A percentile compares a stretch with the other conserved stretches of the same genome.
Evolutionary conservation across 1,284 basidiomycete genomes (phyloP).

Genomic region (Malassezia arunalokei): DNA sequence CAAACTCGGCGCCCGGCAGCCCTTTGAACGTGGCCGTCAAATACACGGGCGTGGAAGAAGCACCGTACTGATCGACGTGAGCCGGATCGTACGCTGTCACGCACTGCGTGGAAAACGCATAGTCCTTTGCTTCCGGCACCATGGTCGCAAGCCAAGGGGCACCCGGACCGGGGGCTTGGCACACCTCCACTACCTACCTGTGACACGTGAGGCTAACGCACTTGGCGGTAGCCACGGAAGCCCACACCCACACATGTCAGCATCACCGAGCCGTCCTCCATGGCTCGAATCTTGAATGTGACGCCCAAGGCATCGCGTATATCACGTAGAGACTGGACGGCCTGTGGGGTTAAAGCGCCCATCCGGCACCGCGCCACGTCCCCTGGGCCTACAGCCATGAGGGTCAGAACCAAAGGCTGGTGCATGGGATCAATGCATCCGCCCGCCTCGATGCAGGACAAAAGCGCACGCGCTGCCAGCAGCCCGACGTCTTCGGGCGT

Average conservation of each 20-base stretch:
- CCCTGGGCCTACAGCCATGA: slow-evolving; percentile 91
- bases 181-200: not conserved
- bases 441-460: slow-evolving; percentile 65
- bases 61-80: slow-evolving; percentile 89
- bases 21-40: slow-evolving; percentile 98
- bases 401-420: slow-evolving; percentile 71
- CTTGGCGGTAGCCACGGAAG: slow-evolving; percentile 33
- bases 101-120: slow-evolving; percentile 62
- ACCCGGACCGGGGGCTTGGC: not conserved
- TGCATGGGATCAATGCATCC: slow-evolving; percentile 85
- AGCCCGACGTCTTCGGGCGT: slow-evolving; percentile 82
- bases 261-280: slow-evolving; percentile 14
- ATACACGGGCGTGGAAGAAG: slow-evolving; percentile 89
- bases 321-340: slow-evolving; percentile 80
- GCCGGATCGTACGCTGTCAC: slow-evolving; percentile 74
- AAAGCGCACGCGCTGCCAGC: slow-evolving; percentile 62
- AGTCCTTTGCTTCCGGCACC: not conserved
- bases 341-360: slow-evolving; percentile 61
- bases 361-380: slow-evolving; percentile 83
- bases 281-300: slow-evolving; percentile 50
- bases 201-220: not conserved
- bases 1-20: slow-evolving; percentile 66
- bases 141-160: not conserved
- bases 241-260: slow-evolving; percentile 37
- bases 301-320: slow-evolving; percentile 66